Conservation (phyloP, 805 yeast genomes). For the Ogataea saltuana region DNA sequence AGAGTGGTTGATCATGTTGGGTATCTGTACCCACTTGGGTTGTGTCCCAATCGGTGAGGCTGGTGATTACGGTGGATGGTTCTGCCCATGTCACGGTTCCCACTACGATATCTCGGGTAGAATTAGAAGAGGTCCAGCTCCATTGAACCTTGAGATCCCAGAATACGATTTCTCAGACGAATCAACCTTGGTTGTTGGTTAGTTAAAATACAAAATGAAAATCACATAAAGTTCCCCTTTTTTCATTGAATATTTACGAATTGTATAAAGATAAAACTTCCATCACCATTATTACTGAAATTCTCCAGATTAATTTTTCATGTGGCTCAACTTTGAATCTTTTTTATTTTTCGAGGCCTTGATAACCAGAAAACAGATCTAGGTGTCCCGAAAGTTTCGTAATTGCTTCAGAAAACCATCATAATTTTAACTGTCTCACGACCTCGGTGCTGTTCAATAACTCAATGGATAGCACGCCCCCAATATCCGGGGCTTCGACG, state of each 20-base stretch:
- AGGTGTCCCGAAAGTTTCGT: slow-evolving; percentile 1
- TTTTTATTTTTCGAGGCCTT: neutral
- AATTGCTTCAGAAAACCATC: neutral
- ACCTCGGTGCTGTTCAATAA: too few relatives aligned
- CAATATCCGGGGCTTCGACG: slow-evolving; percentile 11
- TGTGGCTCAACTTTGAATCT: neutral
- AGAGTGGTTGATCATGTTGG: slow-evolving; percentile 98
- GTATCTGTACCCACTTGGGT: slow-evolving; percentile 99
- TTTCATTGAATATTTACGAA: slow-evolving; percentile 12
- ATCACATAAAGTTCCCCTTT: slow-evolving; percentile 6
- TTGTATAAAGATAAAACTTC: slow-evolving; percentile 17
- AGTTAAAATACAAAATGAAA: slow-evolving; percentile 52
- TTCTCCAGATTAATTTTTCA: neutral
- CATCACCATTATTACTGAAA: slow-evolving; percentile 1
- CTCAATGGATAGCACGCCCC: slow-evolving; percentile 10
- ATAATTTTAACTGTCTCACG: too few relatives aligned
- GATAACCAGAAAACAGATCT: neutral
- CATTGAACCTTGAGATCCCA: slow-evolving; percentile 96
- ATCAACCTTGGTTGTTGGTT: slow-evolving; percentile 87
- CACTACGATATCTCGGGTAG: slow-evolving; percentile 99
- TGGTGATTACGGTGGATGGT: slow-evolving; percentile 99
- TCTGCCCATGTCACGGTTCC: slow-evolving; percentile 99
- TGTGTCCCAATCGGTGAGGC: slow-evolving; percentile 99
- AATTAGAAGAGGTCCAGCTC: slow-evolving; percentile 99
- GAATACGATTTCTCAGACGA: slow-evolving; percentile 75